Evolutionary conservation across 768 basidiomycete species (phyloP), one percentile per base, ranked within the genome.

Genomic region (Hericium coralloides): DNA sequence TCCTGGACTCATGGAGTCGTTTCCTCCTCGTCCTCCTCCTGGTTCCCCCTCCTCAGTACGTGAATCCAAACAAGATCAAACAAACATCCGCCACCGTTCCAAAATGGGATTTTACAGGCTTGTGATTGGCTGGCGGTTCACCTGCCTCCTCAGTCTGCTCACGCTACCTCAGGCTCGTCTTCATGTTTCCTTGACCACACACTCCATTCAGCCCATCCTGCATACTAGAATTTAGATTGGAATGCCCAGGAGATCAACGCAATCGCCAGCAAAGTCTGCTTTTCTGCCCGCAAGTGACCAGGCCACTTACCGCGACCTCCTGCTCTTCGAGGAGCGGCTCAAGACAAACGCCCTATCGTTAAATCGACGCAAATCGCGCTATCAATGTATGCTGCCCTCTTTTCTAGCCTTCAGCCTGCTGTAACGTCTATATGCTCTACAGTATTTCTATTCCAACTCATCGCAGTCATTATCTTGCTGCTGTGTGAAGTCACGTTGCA

Each of bases 251-350:
- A 67, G 68, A 52, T 60, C 64, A 6, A 64, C 67, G 17, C 61
- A 67, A 36, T 68, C 67, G 43, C 65, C 67, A 3, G 58, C 63
- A 49, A 68, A 66, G 41, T 64, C 67, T 38, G 71, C 78, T 1
- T 84, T 76, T 65, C 67, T 77, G 60, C 89, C 92, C 0, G 73
- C 85, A 38, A 83, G 83, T 64, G 93, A 95, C 69, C 76, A 77
- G 52, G 77, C 86, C 12, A 94, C 93, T 1, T 92, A 88, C 69
- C 76, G 88, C 48, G 95, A 99, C 68, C 74, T 99, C 14, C 79
- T 98, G 22, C 74, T 92, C 48, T 98, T 98, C 59, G 95, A 99
- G 72, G 95, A 98, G 68, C 80, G 95, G n/a, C 82, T 99, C 58
- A 97, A 97, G 74, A 87, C 89, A 18, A 98, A 89, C 66, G 92